Conservation (phyloP, 345 rosid genomes). For the Eucalyptus polybractea region DNA sequence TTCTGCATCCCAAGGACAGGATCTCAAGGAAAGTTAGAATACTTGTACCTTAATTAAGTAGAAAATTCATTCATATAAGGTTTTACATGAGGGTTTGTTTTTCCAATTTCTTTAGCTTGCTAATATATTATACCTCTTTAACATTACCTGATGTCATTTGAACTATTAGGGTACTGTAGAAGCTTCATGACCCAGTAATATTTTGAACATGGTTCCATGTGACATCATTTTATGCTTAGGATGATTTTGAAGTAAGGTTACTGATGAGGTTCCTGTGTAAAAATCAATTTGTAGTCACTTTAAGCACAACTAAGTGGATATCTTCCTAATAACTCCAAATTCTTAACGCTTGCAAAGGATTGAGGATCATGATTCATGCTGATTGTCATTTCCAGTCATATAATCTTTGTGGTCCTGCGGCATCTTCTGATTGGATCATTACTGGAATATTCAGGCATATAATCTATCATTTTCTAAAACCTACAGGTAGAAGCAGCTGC, state of each 20-base stretch:
- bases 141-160: not conserved
- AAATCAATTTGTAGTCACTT: not conserved
- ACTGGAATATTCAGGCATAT: not conserved
- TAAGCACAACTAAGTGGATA: not conserved
- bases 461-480: not conserved
- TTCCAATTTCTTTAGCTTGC: not conserved
- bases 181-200: not conserved
- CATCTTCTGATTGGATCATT: not conserved
- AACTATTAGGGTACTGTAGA: not conserved
- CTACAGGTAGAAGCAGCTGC: slow-evolving; percentile 80
- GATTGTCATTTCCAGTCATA: not conserved
- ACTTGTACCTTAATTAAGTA: not conserved
- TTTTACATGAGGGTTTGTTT: not conserved
- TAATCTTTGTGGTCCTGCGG: not conserved
- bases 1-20: not conserved
- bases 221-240: not conserved
- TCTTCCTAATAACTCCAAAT: not conserved
- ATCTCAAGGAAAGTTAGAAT: not conserved
- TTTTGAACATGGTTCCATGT: not conserved
- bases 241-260: not conserved
- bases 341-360: not conserved
- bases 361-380: not conserved
- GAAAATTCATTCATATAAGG: not conserved
- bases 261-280: not conserved
- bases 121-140: not conserved